phyloP scores from a whole-genome alignment of 2,329 filamentous ascomycete genomes.

The Alternaria dauci region DNA sequence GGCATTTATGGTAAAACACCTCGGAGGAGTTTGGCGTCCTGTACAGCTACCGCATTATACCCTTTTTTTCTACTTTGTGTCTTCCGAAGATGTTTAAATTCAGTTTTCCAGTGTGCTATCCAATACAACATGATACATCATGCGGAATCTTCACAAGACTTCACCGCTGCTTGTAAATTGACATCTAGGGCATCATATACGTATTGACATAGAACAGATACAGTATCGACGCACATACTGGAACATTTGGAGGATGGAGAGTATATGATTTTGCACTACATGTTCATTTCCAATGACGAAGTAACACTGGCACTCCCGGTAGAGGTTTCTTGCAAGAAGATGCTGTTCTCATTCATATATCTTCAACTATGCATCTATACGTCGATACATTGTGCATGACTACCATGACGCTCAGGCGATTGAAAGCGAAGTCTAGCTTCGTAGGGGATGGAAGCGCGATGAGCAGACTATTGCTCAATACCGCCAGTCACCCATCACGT shows the following conservation, averaged over 20 bases:
- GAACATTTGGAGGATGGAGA: neutral
- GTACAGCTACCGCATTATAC: neutral
- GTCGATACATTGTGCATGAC: fast-evolving
- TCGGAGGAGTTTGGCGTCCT: neutral
- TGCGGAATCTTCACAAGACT: neutral
- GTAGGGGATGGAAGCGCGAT: fast-evolving
- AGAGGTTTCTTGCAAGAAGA: neutral
- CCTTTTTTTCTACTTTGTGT: neutral
- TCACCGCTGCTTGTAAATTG: neutral
- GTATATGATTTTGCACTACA: neutral
- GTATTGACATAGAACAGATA: neutral
- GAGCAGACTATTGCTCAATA: fast-evolving
- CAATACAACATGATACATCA: neutral
- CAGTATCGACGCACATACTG: neutral
- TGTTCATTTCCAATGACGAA: neutral
- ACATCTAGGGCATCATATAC: neutral
- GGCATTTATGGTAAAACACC: neutral
- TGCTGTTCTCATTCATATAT: neutral
- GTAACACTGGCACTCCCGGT: neutral
- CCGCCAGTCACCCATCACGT: neutral
- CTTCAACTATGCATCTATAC: neutral
- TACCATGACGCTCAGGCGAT: neutral
- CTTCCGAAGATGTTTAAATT: neutral
- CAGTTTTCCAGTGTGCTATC: neutral
- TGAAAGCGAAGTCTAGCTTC: neutral